Evolutionary conservation across 2,329 filamentous ascomycete genomes (phyloP), one percentile per base, ranked within the genome.

Genomic region (Teratosphaeria pseudoeucalypti): DNA sequence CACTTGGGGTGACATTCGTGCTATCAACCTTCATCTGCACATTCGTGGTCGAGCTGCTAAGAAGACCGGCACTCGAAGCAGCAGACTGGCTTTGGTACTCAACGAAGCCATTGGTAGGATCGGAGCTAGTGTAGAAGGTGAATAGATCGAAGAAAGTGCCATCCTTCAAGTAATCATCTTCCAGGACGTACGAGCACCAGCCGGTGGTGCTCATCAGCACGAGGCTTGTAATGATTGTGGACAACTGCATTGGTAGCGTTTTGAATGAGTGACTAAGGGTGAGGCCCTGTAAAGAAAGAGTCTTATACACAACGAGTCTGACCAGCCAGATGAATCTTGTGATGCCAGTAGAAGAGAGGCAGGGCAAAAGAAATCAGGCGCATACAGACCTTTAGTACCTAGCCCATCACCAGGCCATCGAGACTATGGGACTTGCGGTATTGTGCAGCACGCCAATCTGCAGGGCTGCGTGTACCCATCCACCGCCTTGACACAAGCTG

Each of bases 41-140:
- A 11, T 66, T 64, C 11, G 52, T 60, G 23, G 59, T 60, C 19
- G 63, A 58, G 27, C 57, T 66, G 34, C 60, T 61, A 62, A 72
- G 67, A 47, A 71, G 61, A 9, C 61, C 60, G 23, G 59, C 60
- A 27, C 53, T 57, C 19, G 57, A 34, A 58, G 89, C 88, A 1
- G 79, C 81, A n/a, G 71, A 60, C 56, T 80, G 77, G 64, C 82
- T 76, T 58, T 85, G 80, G 67, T 91, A 94, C 61, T 82, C 75
- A 66, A 94, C 89, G 67, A 85, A 90, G 34, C 89, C 90, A 63
- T 85, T 67, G 2, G 89, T 94, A 0, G 89, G 89, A 68, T 94
- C 90, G 3, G 66, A 23, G 16, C 61, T 74, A 7, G 77, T 79
- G 64, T 74, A 82, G 71, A 83, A 83, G 34, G 71, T 66, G 67